Evolutionary conservation across 495 filamentous ascomycete genomes (phyloP).

Genomic region (Thermothielavioides terrestris): DNA sequence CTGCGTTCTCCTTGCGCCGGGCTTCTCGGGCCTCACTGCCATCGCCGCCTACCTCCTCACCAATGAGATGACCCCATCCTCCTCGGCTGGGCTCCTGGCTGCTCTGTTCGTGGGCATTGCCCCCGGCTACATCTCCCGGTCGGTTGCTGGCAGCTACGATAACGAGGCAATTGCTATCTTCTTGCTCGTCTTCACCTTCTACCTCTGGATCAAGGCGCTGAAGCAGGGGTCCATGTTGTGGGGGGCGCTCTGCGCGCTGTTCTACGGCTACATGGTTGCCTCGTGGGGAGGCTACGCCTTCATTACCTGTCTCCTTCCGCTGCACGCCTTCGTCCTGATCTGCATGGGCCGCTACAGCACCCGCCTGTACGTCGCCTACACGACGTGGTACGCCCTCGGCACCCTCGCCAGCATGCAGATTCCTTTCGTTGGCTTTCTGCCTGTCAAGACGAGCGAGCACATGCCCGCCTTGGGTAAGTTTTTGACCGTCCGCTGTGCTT

Average conservation of each 20-base stretch:
- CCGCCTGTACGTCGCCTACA: constrained; percentile 90
- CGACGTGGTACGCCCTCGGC: constrained; percentile 94
- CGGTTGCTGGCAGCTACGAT: constrained; percentile 97
- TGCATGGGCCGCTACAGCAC: constrained; percentile 96
- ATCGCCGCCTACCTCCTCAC: constrained; percentile 93
- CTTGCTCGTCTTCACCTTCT: constrained; percentile 97
- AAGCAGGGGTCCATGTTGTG: constrained; percentile 94
- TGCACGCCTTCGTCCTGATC: constrained; percentile 91
- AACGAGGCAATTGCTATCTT: constrained; percentile 99
- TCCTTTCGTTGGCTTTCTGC: constrained; percentile 96
- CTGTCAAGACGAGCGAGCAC: constrained; percentile 94
- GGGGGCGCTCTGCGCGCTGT: constrained; percentile 89
- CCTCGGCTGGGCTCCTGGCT: constrained; percentile 89
- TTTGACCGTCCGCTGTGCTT: background rate
- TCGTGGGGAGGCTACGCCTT: constrained; percentile 99
- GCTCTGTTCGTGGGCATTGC: constrained; percentile 96
- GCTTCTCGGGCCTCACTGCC: constrained; percentile 90
- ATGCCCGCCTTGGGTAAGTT: constrained; percentile 88
- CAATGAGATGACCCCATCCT: constrained; percentile 86
- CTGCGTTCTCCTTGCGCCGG: constrained; percentile 93
- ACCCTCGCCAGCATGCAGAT: constrained; percentile 99
- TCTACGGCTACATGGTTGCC: constrained; percentile 99
- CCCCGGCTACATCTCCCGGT: constrained; percentile 95
- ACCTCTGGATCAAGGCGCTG: constrained; percentile 95
- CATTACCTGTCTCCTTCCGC: constrained; percentile 94